These are phyloP conservation scores for Ascochyta koolunga DNA, from an alignment of 2,329 filamentous ascomycete species.

Conservation along the genomic window DNA sequence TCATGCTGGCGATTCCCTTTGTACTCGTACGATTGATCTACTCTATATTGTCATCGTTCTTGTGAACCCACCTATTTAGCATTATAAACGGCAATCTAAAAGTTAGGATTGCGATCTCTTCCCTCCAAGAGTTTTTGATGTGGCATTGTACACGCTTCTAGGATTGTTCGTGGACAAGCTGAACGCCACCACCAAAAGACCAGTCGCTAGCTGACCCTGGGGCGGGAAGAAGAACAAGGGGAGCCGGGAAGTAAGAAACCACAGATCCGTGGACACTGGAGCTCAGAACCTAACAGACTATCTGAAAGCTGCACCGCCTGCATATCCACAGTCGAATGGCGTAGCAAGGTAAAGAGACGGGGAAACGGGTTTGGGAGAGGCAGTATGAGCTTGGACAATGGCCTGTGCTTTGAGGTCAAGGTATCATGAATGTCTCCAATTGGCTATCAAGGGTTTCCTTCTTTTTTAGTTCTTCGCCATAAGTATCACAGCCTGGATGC, in stretches of 20 bases:
- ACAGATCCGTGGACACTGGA: background rate
- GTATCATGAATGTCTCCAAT: background rate
- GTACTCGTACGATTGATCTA: conserved; percentile 28
- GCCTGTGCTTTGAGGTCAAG: background rate
- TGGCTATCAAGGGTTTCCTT: too few relatives aligned
- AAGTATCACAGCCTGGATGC: too few relatives aligned
- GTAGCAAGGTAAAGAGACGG: background rate
- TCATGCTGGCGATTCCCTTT: conserved; percentile 25
- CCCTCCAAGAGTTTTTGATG: conserved; percentile 31
- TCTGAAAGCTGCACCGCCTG: background rate
- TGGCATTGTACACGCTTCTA: conserved; percentile 22
- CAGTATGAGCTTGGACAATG: too few relatives aligned
- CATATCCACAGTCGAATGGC: background rate
- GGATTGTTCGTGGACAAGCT: conserved; percentile 21
- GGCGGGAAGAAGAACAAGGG: background rate
- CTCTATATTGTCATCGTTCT: conserved; percentile 20
- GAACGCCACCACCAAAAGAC: background rate
- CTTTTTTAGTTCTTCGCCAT: too few relatives aligned
- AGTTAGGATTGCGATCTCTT: conserved; percentile 21
- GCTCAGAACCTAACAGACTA: background rate
- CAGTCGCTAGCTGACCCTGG: conserved; percentile 1
- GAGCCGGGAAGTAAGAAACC: background rate
- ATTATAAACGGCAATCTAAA: conserved; percentile 19
- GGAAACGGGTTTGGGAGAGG: background rate
- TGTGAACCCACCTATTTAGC: conserved; percentile 25